phyloP scores from a whole-genome alignment of 768 basidiomycete species.

The Trametes gibbosa region DNA sequence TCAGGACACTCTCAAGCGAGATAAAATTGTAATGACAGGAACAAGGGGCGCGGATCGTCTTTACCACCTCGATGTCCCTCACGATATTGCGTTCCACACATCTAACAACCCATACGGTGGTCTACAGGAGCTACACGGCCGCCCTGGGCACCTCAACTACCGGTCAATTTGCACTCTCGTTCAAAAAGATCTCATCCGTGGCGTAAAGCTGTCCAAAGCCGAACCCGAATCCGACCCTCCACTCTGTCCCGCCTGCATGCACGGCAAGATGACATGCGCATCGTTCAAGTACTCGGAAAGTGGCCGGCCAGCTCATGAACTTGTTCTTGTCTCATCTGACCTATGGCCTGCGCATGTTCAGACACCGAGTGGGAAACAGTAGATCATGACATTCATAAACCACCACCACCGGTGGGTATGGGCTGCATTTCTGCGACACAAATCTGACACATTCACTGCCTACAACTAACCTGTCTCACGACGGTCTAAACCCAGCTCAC shows the following conservation, averaged over 20 bases:
- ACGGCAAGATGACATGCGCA: constrained; percentile 8
- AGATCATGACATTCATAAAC: too few species aligned
- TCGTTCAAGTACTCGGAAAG: neutral
- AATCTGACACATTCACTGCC: too few species aligned
- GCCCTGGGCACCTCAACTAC: neutral
- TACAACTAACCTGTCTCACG: too few species aligned
- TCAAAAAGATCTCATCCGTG: neutral
- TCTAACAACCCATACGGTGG: neutral
- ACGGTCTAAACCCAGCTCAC: too few species aligned
- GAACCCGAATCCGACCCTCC: neutral
- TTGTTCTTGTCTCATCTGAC: constrained; percentile 20
- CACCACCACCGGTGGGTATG: too few species aligned
- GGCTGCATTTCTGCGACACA: too few species aligned
- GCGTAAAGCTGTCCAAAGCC: neutral
- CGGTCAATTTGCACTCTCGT: neutral
- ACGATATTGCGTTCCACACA: neutral
- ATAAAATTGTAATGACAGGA: neutral
- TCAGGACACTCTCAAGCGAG: neutral
- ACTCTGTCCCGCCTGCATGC: neutral
- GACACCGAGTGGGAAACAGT: too few species aligned
- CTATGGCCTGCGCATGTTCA: constrained; percentile 16
- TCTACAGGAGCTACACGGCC: neutral
- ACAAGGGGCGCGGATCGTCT: neutral
- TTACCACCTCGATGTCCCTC: constrained; percentile 1
- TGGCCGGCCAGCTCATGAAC: neutral